These are phyloP conservation scores for Kazachstania taianensis DNA, from an alignment of 805 yeast genomes.

Conservation along the genomic window DNA sequence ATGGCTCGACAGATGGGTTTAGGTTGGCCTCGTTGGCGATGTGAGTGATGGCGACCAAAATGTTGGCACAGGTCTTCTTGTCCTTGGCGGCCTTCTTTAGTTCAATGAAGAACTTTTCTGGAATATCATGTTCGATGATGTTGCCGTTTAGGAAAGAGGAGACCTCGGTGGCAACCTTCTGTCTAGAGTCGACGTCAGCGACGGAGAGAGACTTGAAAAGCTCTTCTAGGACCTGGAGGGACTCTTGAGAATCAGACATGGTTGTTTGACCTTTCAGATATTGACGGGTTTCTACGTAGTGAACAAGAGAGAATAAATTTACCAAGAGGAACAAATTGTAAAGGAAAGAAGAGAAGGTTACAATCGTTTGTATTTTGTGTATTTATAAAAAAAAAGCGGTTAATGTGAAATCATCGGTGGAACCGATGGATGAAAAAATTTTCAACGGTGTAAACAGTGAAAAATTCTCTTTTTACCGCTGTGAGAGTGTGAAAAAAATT, in stretches of 20 bases:
- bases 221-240: slow-evolving; percentile 75
- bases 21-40: slow-evolving; percentile 73
- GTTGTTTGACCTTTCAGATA: slow-evolving; percentile 11
- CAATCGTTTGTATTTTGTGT: not conserved
- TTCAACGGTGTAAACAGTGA: not conserved
- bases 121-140: slow-evolving; percentile 97
- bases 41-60: slow-evolving; percentile 74
- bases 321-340: slow-evolving; percentile 1
- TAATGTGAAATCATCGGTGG: no score
- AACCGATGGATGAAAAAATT: not conserved
- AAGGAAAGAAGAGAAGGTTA: not conserved
- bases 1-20: slow-evolving; percentile 93
- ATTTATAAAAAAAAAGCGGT: no score
- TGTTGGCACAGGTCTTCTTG: slow-evolving; percentile 77
- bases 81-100: slow-evolving; percentile 65
- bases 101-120: slow-evolving; percentile 73
- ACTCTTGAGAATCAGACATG: slow-evolving; percentile 41
- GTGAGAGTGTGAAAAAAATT: no score
- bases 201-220: slow-evolving; percentile 86
- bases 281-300: no score
- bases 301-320: no score
- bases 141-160: slow-evolving; percentile 92
- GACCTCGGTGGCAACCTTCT: slow-evolving; percentile 78
- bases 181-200: slow-evolving; percentile 76
- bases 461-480: no score